These are phyloP conservation scores for Ramalina intermedia DNA, from an alignment of 495 filamentous ascomycete genomes.

Conservation along the genomic window DNA sequence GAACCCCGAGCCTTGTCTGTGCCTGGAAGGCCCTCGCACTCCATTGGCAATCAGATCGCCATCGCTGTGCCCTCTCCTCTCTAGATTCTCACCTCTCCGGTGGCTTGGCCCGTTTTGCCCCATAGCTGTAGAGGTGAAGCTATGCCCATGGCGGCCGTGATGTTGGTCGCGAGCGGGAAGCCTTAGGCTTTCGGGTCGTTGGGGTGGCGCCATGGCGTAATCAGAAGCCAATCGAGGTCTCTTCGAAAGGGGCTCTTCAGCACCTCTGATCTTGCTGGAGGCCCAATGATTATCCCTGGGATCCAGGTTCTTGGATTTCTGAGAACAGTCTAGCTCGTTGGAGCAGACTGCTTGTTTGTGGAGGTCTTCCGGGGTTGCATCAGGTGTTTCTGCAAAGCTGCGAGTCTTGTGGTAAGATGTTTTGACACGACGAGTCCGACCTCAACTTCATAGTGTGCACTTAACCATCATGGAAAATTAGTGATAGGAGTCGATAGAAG, in stretches of 20 bases:
- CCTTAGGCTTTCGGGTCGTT: not conserved
- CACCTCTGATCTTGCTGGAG: constrained; percentile 1
- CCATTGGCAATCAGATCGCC: constrained; percentile 8
- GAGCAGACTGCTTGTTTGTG: no score
- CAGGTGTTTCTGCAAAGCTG: no score
- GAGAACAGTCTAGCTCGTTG: not conserved
- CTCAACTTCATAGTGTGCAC: no score
- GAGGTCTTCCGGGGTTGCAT: no score
- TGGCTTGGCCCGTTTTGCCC: not conserved
- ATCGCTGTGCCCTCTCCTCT: constrained; percentile 16
- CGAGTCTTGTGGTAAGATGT: no score
- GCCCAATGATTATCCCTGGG: not conserved
- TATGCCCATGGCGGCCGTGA: not conserved
- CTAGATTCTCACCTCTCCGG: not conserved
- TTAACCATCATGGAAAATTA: no score
- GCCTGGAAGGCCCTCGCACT: not conserved
- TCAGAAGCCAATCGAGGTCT: constrained; percentile 10
- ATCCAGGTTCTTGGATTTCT: constrained; percentile 9
- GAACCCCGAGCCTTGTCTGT: not conserved
- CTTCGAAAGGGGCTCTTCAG: constrained; percentile 12
- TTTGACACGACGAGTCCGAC: no score
- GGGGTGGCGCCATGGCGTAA: constrained; percentile 10
- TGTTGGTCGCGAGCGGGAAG: not conserved
- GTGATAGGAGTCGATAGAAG: no score
- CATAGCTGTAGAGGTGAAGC: not conserved